Percentiles rank a stretch among this genome's conserved stretches.
These are phyloP conservation scores for Fusarium sterilihyphosum DNA, from an alignment of 2,329 filamentous ascomycete genomes.

Conservation along the genomic window DNA sequence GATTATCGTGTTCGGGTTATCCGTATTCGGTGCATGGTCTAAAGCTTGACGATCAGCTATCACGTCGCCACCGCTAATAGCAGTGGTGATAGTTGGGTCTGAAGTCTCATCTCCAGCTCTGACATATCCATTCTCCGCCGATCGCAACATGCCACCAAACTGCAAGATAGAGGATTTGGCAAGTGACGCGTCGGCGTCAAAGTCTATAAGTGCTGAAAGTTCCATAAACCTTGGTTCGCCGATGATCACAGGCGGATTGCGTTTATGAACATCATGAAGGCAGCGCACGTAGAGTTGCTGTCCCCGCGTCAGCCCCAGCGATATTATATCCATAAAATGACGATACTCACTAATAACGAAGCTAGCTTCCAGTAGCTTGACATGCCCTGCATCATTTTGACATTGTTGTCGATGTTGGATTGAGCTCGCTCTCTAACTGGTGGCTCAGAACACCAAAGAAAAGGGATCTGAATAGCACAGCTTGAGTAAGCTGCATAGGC, in stretches of 20 bases:
- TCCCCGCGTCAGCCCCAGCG: fast-evolving
- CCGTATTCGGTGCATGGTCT: background rate
- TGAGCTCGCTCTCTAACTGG: background rate
- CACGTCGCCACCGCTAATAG: fast-evolving
- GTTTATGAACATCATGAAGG: background rate
- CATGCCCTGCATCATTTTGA: background rate
- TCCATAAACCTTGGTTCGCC: background rate
- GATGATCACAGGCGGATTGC: fast-evolving
- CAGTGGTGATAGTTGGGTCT: background rate
- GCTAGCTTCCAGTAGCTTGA: background rate
- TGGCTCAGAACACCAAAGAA: background rate
- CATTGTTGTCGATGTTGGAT: background rate
- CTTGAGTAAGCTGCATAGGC: background rate
- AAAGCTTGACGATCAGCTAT: fast-evolving
- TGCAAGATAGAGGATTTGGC: background rate
- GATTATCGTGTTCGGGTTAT: fast-evolving
- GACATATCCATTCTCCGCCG: background rate
- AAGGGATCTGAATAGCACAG: background rate
- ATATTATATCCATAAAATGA: fast-evolving
- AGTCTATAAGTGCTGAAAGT: fast-evolving
- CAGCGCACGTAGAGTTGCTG: background rate
- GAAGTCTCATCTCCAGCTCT: background rate
- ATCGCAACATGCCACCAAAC: background rate
- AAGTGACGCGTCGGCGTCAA: background rate
- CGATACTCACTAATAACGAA: background rate